Conservation (phyloP, 768 basidiomycete genomes). For the Phlebiopsis flavidoalba region DNA sequence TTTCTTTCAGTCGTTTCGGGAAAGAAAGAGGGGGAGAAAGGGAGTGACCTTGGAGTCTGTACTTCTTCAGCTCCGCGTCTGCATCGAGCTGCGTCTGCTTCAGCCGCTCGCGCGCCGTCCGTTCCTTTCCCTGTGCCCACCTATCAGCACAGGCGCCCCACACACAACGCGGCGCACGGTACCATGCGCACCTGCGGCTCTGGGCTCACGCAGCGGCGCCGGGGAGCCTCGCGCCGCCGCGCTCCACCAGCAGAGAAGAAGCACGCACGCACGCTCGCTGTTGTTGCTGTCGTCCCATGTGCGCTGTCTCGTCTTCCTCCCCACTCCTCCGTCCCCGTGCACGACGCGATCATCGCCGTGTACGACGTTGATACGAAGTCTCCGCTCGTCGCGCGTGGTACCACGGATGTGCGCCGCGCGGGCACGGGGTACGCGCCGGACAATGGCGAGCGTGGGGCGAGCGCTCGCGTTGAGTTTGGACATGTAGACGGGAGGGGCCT, state of each 20-base stretch:
- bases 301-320: not conserved
- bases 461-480: not conserved
- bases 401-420: too few species aligned
- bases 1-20: not conserved
- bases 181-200: too few species aligned
- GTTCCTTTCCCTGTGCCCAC: constrained; percentile 6
- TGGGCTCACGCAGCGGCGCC: not conserved
- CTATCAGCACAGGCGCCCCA: too few species aligned
- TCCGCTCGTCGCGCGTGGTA: too few species aligned
- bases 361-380: too few species aligned
- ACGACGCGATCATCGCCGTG: too few species aligned
- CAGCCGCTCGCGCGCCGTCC: constrained; percentile 45
- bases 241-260: not conserved
- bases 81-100: constrained; percentile 49
- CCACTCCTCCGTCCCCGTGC: not conserved
- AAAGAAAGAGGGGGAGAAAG: constrained; percentile 13
- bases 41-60: constrained; percentile 36
- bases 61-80: constrained; percentile 39
- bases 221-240: not conserved
- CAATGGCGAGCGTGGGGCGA: not conserved
- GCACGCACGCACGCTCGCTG: not conserved
- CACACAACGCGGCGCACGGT: too few species aligned
- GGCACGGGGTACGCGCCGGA: not conserved
- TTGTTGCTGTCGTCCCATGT: not conserved
- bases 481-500: not conserved